These are phyloP conservation scores for Parastagonospora nodorum DNA, from an alignment of 2,329 filamentous ascomycete genomes.

Conservation along the genomic window DNA sequence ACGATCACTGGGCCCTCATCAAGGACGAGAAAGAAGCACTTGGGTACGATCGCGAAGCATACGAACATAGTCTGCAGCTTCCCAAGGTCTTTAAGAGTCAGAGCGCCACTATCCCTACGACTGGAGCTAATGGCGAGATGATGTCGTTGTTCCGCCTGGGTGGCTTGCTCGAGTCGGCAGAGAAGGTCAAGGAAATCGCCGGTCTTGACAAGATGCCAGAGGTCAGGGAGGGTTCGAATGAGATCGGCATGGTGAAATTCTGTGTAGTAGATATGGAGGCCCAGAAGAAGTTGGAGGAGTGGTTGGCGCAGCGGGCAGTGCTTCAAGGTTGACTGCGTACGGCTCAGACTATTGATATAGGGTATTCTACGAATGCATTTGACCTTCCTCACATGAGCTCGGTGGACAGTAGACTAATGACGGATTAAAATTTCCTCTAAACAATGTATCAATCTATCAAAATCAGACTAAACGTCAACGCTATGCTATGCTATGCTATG, in stretches of 20 bases:
- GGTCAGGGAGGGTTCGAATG: constrained; percentile 26
- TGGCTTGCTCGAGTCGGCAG: constrained; percentile 26
- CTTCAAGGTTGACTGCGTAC: constrained; percentile 8
- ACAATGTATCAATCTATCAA: neutral
- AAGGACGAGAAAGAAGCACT: constrained; percentile 32
- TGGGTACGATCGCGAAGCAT: constrained; percentile 48
- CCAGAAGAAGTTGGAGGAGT: constrained; percentile 28
- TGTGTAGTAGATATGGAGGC: constrained; percentile 33
- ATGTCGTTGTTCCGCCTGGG: constrained; percentile 38
- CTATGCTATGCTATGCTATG: constrained; percentile 2
- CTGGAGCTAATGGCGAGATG: constrained; percentile 14
- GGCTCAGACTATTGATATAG: neutral
- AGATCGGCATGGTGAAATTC: constrained; percentile 27
- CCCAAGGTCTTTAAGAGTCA: constrained; percentile 30
- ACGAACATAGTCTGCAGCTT: constrained; percentile 45
- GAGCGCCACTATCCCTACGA: constrained; percentile 21
- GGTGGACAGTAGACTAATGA: neutral
- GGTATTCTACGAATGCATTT: neutral
- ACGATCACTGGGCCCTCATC: constrained; percentile 45
- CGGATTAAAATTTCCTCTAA: neutral
- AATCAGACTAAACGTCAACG: constrained; percentile 3
- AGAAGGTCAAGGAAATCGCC: constrained; percentile 35
- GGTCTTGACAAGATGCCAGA: constrained; percentile 33
- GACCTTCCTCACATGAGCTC: neutral
- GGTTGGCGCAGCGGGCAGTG: constrained; percentile 20